Evolutionary conservation across 345 rosid species (phyloP), one percentile per base, ranked within the genome.

Genomic region (Syzygium aromaticum): DNA sequence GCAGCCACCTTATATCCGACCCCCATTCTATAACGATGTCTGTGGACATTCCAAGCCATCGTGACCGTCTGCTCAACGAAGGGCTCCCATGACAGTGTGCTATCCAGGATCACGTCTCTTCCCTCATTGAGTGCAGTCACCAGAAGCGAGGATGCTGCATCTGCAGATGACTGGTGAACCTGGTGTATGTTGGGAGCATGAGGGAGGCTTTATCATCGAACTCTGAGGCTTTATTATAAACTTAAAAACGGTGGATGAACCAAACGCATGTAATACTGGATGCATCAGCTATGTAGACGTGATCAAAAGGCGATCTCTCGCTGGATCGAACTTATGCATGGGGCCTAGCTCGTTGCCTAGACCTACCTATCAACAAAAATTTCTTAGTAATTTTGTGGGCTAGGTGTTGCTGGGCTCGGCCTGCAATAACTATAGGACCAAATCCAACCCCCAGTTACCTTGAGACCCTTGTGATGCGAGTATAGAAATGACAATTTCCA

Each of bases 71-170:
- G 99, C 89, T 94, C 94, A 0, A 98, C 99, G 33, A 96, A 96
- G 21, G 99, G 99, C 86, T 90, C 92, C 99, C 99, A 98, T 6
- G 99, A 96, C 30, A 98, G 90, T 0, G 99, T 98, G 2, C 99
- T 96, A 56, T 98, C 99, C 99, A 98, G 94, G 30, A 95, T 93
- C 89, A 98, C 97, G 85, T 98, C 99, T 15, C 99, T 92, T n/a
- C 99, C 99, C 77, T 98, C 99, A 46, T 96, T 98, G 83, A 98
- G 90, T 23, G 99, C 99, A n/a, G 97, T 98, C 84, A 98, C 99
- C 77, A 98, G 91, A 52, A 95, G 89, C 0, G 99, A 98, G 2
- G 98, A 95, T 85, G 99, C 99, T 28, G 98, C 98, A 78, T 95
- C 95, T 0, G 98, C 93, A 0, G 99, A 98, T 8, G 97, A 94